Base-by-base conservation (phyloP, 306 rosid genomes). In the Sesbania bispinosa region DNA sequence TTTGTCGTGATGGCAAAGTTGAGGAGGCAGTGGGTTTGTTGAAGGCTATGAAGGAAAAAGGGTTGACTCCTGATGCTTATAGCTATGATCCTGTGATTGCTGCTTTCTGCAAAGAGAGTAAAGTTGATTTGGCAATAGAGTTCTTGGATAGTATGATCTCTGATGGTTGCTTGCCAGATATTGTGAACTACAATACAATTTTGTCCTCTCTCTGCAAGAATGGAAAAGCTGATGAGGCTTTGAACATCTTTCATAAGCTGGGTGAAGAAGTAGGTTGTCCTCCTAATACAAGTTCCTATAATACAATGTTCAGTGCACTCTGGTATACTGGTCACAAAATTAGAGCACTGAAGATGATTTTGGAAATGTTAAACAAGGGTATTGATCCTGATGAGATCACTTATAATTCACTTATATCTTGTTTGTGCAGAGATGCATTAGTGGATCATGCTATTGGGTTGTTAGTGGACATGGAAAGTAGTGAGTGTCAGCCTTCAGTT, bases 381-480 rank as follows among this genome's bases (percentile, higher is more conserved):
- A 79, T 88, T 38, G 86, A 76, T 24, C 92, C 98, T 3, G 97
- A 93, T 26, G 81, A 63, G 71, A 83, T 90, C 48, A 93, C 98
- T 0, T 93, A 93, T 32, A 88, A 88, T 64, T 85, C 92, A 1
- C 94, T 93, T 3, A 81, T 93, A 62, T 88, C 94, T 2, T 83
- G 87, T 48, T 84, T 93, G 87, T 93, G 98, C 80, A 86, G 98
- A 79, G 97, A 93, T 63, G 89, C 94, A 57, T 63, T 93, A 90
- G 93, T 90, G 63, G 77, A 86, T 48, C 85, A 87, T 86, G 98
- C 97, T 11, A 81, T 90, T 20, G 92, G 85, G 61, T 76, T 93
- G 88, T 77, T 90, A 73, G 77, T 81, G 58, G 96, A 88, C 76
- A 87, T 93, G 97, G 90, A 86, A 69, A 48, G 67, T 4, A 73